These are phyloP conservation scores for Zymoseptoria crescenta DNA, from an alignment of 2,329 filamentous ascomycete genomes.

Conservation along the genomic window DNA sequence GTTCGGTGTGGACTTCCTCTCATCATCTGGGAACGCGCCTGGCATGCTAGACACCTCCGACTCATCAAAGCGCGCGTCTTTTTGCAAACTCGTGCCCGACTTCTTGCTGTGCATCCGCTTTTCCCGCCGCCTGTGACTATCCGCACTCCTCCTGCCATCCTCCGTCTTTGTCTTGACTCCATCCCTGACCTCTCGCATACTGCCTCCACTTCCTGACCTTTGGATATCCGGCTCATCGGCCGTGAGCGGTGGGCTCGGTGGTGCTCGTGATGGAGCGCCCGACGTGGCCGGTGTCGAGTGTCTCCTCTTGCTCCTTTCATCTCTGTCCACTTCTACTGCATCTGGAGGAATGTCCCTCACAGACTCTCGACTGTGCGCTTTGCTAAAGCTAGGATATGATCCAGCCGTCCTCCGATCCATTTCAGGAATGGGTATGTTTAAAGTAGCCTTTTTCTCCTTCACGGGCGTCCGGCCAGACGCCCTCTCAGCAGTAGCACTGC, in stretches of 20 bases:
- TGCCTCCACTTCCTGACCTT: slow-evolving; percentile 38
- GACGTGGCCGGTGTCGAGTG: slow-evolving; percentile 21
- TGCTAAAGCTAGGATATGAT: slow-evolving; percentile 78
- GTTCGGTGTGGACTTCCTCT: slow-evolving; percentile 33
- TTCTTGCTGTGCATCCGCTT: slow-evolving; percentile 29
- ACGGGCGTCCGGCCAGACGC: slow-evolving; percentile 1
- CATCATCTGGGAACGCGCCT: slow-evolving; percentile 26
- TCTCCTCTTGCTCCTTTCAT: slow-evolving; percentile 19
- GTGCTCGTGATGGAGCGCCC: slow-evolving; percentile 27
- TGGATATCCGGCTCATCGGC: slow-evolving; percentile 37
- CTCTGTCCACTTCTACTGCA: slow-evolving; percentile 34
- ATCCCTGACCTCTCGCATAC: slow-evolving; percentile 34
- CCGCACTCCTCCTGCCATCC: slow-evolving; percentile 35
- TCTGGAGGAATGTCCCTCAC: slow-evolving; percentile 52
- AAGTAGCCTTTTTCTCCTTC: slow-evolving; percentile 13
- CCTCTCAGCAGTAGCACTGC: slow-evolving; percentile 5
- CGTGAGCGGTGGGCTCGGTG: slow-evolving; percentile 43
- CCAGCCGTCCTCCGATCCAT: slow-evolving; percentile 41
- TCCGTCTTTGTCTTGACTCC: slow-evolving; percentile 32
- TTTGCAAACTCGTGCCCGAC: slow-evolving; percentile 38
- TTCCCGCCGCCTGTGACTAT: slow-evolving; percentile 31
- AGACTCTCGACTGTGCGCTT: slow-evolving; percentile 83
- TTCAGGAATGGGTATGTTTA: slow-evolving; percentile 38
- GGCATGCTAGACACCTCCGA: slow-evolving; percentile 38
- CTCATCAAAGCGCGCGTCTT: slow-evolving; percentile 30